Evolutionary conservation across 108 stramenopile genomes (phyloP).

Genomic region (Cylindrotheca fusiformis): DNA sequence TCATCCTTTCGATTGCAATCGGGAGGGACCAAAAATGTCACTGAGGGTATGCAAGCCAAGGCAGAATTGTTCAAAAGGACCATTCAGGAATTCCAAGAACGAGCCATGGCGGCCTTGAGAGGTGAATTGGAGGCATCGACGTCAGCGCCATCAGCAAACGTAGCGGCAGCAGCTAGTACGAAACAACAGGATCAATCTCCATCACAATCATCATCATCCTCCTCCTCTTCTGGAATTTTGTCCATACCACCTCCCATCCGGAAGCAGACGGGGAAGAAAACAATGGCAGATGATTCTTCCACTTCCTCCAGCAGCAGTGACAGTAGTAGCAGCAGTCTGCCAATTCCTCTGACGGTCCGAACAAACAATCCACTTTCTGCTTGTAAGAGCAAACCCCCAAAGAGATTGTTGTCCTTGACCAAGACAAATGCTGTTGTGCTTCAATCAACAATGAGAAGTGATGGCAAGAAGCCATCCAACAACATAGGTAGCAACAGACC

Average conservation of each 20-base stretch:
- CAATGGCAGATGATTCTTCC: neutral
- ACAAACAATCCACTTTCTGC: no score
- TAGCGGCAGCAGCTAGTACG: neutral
- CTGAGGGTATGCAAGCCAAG: neutral
- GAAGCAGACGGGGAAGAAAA: neutral
- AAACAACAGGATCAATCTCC: neutral
- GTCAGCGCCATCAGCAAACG: neutral
- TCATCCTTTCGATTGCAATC: constrained; percentile 5
- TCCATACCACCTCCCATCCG: neutral
- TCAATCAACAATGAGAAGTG: no score
- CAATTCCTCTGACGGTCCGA: no score
- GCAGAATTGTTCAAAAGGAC: neutral
- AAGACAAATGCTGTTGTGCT: no score
- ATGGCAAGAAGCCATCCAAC: no score
- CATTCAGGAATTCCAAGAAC: neutral
- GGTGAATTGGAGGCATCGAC: neutral
- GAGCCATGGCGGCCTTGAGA: neutral
- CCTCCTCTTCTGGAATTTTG: neutral
- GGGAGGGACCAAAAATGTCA: neutral
- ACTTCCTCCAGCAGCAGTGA: neutral
- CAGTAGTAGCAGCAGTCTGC: no score
- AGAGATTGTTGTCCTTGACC: no score
- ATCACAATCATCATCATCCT: neutral
- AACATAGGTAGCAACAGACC: no score
- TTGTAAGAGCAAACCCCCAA: no score